These are phyloP conservation scores for Pichia occidentalis DNA, from an alignment of 805 yeast genomes.

Conservation along the genomic window DNA sequence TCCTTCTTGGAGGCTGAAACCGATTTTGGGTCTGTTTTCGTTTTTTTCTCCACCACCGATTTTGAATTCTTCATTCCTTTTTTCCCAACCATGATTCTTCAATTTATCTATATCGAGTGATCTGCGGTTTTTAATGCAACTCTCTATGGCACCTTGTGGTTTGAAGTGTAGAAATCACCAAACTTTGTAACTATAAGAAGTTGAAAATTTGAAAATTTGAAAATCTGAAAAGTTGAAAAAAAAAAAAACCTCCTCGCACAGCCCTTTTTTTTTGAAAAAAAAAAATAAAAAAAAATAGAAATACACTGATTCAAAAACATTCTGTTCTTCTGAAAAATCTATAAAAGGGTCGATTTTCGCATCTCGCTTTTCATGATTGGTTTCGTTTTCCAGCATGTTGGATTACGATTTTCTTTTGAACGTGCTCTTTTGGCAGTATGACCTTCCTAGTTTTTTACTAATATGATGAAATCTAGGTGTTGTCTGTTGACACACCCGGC, in stretches of 20 bases:
- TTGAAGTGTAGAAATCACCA: no score
- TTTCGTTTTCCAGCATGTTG: background rate
- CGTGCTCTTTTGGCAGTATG: constrained; percentile 29
- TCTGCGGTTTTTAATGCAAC: no score
- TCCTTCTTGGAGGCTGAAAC: constrained; percentile 1
- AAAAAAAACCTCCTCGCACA: constrained; percentile 11
- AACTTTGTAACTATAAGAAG: no score
- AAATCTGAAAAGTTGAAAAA: background rate
- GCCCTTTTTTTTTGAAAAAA: constrained; percentile 5
- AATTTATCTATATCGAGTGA: no score
- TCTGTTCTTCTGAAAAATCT: background rate
- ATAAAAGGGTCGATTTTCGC: constrained; percentile 6
- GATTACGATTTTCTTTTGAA: constrained; percentile 19
- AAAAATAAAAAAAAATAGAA: background rate
- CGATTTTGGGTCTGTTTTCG: background rate
- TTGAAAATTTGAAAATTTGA: no score
- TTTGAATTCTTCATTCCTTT: constrained; percentile 2
- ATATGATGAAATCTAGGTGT: constrained; percentile 59
- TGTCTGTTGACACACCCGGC: constrained; percentile 32
- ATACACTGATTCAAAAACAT: constrained; percentile 12
- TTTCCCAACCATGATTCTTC: background rate
- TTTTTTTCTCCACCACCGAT: background rate
- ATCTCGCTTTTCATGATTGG: background rate
- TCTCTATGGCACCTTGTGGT: no score
- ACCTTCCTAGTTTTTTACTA: constrained; percentile 61